Evolutionary conservation across 176 grass and related monocot species (phyloP), one percentile per base, ranked within the genome.

Genomic region (Elymus sibiricus): DNA sequence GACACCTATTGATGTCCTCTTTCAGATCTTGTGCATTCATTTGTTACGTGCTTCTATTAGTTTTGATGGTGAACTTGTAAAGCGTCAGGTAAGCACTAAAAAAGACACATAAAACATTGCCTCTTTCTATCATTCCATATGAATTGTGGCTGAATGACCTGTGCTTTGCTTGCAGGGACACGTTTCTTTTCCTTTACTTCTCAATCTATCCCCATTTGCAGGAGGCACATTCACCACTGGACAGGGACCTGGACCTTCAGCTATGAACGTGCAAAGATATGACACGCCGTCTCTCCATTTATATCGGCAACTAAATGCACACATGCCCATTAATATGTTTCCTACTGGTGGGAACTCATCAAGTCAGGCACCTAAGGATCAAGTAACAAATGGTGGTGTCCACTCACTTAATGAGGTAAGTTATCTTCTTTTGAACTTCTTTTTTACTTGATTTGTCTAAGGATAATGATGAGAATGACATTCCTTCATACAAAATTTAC

Each of bases 21-120:
- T 79, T 32, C 77, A 96, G 97, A 92, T 94, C 83, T 34, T 94
- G 81, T 95, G 97, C 90, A 91, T 99, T 78, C 94, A 99, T 91
- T 82, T 99, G 74, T 87, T 92, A 80, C 97, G 97, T 40, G 92
- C 94, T 93, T 92, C 89, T 65, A 82, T 94, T 77, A 66, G 84
- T 85, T 10, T 86, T 26, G 29, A 83, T 87, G 97, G 90, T 61
- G 84, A 99, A 80, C 81, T 94, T 5, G 82, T 94, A 60, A 99
- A 96, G 77, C 87, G 70, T 74, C 56, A 85, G 79, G 97, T 99
- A 89, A 86, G 74, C 24, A 22, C 21, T 26, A 68, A 28, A 4
- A 53, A 25, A 19, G 34, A 82, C 42, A 77, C 72, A 29, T 72
- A 4, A 83, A 69, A 62, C 14, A 21, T 32, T 16, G 13, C 76